A percentile compares a stretch with the other conserved stretches of the same genome.
Evolutionary conservation across 805 yeast species (phyloP).

Genomic region (Monosporozyma servazzii): DNA sequence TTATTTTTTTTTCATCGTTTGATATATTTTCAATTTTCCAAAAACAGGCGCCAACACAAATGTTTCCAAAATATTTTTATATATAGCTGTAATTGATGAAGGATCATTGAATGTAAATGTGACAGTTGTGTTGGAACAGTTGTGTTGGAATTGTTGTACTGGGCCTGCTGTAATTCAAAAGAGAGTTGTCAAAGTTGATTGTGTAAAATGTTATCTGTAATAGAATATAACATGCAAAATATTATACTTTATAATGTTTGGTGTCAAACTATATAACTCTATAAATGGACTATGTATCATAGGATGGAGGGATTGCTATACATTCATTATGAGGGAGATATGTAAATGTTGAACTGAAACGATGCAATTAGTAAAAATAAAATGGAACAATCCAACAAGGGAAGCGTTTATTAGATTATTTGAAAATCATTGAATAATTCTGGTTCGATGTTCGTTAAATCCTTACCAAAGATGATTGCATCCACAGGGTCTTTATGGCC

Average conservation of each 20-base stretch:
- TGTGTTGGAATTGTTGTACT: too few species aligned
- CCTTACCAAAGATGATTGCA: conserved; percentile 71
- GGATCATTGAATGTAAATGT: too few species aligned
- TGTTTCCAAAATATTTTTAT: too few species aligned
- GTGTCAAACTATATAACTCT: neutral
- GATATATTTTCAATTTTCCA: neutral
- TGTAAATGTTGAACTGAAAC: too few species aligned
- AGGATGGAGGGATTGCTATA: neutral
- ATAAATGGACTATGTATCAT: neutral
- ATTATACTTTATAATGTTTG: neutral
- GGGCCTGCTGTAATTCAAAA: too few species aligned
- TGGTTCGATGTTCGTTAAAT: conserved; percentile 31
- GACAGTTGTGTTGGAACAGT: too few species aligned
- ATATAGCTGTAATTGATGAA: too few species aligned
- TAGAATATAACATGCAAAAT: neutral
- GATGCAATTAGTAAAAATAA: neutral
- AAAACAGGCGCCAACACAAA: too few species aligned
- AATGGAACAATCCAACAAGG: neutral
- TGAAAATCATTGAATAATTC: conserved; percentile 19
- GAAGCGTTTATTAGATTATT: neutral
- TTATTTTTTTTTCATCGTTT: neutral
- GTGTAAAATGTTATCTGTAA: neutral
- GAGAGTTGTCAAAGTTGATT: too few species aligned
- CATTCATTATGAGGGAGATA: neutral
- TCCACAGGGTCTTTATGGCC: conserved; percentile 58